Conservation (phyloP, 2,329 filamentous ascomycete species). For the Neofusicoccum umdonicola region DNA sequence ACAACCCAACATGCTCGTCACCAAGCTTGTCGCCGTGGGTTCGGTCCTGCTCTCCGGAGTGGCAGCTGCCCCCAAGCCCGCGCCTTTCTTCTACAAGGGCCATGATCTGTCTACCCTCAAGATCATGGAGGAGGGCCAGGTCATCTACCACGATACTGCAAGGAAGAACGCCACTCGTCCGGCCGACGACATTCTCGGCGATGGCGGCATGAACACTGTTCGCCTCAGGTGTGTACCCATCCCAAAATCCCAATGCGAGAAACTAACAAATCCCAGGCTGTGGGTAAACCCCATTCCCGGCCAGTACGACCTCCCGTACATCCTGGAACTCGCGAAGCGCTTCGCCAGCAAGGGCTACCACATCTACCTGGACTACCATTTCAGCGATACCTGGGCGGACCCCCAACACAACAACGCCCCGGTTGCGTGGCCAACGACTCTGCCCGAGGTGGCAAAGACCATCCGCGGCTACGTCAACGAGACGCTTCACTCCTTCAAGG, state of each 20-base stretch:
- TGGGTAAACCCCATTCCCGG: slow-evolving; percentile 63
- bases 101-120: slow-evolving; percentile 14
- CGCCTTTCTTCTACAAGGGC: slow-evolving; percentile 15
- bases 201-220: slow-evolving; percentile 16
- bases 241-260: slow-evolving; percentile 1
- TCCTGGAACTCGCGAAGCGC: slow-evolving; percentile 63
- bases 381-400: slow-evolving; percentile 70
- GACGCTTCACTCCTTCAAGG: slow-evolving; percentile 60
- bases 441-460: slow-evolving; percentile 52
- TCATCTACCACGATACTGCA: slow-evolving; percentile 30
- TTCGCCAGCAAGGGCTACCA: slow-evolving; percentile 61
- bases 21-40: not conserved
- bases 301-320: slow-evolving; percentile 68
- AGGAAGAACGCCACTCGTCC: slow-evolving; percentile 35
- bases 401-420: slow-evolving; percentile 63
- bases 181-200: slow-evolving; percentile 14
- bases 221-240: not conserved
- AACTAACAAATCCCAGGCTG: slow-evolving; percentile 20
- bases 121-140: slow-evolving; percentile 16
- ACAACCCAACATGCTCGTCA: not conserved
- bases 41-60: slow-evolving; percentile 2
- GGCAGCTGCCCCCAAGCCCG: not conserved
- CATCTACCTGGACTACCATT: slow-evolving; percentile 64
- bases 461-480: slow-evolving; percentile 68
- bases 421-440: slow-evolving; percentile 61